Evolutionary conservation across 345 rosid genomes (phyloP).

Genomic region (Corchorus capsularis): DNA sequence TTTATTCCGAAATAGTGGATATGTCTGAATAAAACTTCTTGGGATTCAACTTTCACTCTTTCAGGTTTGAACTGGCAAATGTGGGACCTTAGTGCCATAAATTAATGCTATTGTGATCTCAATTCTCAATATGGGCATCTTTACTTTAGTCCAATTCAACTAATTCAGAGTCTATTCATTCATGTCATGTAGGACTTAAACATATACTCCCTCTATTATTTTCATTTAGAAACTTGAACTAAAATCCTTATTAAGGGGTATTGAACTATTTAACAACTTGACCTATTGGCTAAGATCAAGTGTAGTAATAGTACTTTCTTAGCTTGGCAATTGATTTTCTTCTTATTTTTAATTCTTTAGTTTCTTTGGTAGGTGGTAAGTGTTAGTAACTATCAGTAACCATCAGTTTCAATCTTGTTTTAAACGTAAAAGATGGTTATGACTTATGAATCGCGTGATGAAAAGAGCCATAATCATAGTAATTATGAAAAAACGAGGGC

Average conservation of each 20-base stretch:
- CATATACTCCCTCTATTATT: no score
- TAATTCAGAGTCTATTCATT: no score
- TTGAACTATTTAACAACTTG: no score
- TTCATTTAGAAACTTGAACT: no score
- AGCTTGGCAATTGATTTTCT: not conserved
- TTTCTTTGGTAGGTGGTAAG: not conserved
- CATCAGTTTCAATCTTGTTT: not conserved
- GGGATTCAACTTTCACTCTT: not conserved
- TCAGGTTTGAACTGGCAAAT: not conserved
- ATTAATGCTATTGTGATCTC: not conserved
- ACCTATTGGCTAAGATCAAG: no score
- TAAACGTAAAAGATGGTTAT: not conserved
- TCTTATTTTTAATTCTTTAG: not conserved
- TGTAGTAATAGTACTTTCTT: no score
- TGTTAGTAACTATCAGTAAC: not conserved
- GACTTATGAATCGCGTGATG: not conserved
- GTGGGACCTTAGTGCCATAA: not conserved
- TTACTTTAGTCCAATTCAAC: no score
- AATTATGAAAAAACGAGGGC: not conserved
- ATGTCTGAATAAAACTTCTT: not conserved
- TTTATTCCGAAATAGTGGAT: not conserved
- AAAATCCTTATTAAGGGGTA: no score
- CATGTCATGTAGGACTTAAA: no score
- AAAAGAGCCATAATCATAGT: not conserved
- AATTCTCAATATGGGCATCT: no score